These are phyloP conservation scores for Lactuca saligna DNA, from an alignment of 129 eudicot species.

Conservation along the genomic window DNA sequence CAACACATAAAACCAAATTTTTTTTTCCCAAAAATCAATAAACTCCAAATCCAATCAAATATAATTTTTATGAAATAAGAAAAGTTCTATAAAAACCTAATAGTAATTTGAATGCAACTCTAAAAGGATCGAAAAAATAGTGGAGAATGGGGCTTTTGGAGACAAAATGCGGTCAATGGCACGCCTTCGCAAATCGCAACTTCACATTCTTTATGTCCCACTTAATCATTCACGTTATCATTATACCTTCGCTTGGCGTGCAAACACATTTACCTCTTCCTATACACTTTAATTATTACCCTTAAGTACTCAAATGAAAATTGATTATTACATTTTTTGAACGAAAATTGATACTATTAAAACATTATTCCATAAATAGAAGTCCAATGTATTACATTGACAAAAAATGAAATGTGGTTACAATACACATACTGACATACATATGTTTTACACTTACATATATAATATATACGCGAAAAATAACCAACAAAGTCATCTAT, in stretches of 20 bases:
- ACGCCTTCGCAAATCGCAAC: constrained; percentile 19
- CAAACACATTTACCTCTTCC: constrained; percentile 30
- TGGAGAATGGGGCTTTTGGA: neutral
- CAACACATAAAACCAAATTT: neutral
- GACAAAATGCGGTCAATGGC: constrained; percentile 40
- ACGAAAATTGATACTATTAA: no score
- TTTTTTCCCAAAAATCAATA: neutral
- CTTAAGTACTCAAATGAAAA: neutral
- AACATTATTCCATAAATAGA: no score
- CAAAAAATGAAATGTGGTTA: no score
- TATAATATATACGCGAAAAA: neutral
- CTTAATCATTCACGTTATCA: constrained; percentile 13
- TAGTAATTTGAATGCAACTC: constrained; percentile 1
- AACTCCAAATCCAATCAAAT: neutral
- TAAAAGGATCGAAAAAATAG: neutral
- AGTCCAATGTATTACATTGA: no score
- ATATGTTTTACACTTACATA: neutral
- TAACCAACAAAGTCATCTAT: neutral
- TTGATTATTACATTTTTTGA: no score
- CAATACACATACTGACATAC: no score
- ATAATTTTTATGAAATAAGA: neutral
- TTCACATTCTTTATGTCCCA: constrained; percentile 28
- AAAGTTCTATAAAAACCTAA: no score
- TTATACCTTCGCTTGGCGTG: constrained; percentile 45
- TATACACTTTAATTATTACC: constrained; percentile 23